phyloP scores from a whole-genome alignment of 1,139 yeast genomes.

The Protomyces inundatus region DNA sequence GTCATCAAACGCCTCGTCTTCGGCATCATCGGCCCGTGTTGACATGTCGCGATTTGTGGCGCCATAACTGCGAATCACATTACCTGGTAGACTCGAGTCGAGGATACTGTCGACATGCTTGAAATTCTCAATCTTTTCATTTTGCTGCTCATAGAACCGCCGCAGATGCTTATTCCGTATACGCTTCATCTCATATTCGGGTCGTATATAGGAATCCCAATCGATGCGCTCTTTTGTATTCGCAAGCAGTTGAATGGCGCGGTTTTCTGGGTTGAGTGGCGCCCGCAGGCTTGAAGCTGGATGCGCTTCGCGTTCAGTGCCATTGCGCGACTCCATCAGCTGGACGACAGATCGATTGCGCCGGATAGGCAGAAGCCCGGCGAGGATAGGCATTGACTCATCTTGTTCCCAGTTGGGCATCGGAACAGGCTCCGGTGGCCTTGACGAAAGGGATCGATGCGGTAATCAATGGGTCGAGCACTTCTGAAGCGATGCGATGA shows the following conservation, averaged over 20 bases:
- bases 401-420: slow-evolving; percentile 7
- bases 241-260: slow-evolving; percentile 59
- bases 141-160: slow-evolving; percentile 42
- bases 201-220: slow-evolving; percentile 45
- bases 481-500: no score
- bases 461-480: no score
- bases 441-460: no score
- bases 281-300: background rate
- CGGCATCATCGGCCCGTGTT: slow-evolving; percentile 37
- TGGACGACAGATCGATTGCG: slow-evolving; percentile 4
- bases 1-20: slow-evolving; percentile 31
- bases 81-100: slow-evolving; percentile 65
- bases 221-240: slow-evolving; percentile 45
- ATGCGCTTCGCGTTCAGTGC: background rate
- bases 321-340: slow-evolving; percentile 4
- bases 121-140: slow-evolving; percentile 54
- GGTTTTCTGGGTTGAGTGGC: slow-evolving; percentile 14
- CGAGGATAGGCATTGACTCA: slow-evolving; percentile 15
- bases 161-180: slow-evolving; percentile 34
- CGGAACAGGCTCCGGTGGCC: no score
- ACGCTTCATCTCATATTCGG: slow-evolving; percentile 35
- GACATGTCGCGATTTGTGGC: slow-evolving; percentile 35
- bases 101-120: slow-evolving; percentile 59
- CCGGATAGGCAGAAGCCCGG: slow-evolving; percentile 19
- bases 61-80: slow-evolving; percentile 58